Evolutionary conservation across 176 grass and related monocot species (phyloP).

Genomic region (Oryza glumipatula): DNA sequence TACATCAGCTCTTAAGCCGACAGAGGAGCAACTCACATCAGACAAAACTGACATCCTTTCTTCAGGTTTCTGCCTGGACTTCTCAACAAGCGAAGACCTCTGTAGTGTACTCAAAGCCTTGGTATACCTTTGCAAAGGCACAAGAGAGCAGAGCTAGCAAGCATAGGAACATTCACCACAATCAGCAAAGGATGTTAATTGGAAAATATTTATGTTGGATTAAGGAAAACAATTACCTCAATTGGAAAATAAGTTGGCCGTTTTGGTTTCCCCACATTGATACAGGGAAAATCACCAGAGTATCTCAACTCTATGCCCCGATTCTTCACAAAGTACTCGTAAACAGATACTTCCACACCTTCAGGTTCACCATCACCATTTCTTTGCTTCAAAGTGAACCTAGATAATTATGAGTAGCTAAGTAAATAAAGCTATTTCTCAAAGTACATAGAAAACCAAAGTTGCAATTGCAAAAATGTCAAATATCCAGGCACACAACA

Average conservation of each 20-base stretch:
- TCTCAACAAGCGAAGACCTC: conserved; percentile 79
- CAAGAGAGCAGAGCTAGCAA: conserved; percentile 61
- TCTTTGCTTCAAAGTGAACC: conserved; percentile 67
- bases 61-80: conserved; percentile 88
- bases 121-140: conserved; percentile 81
- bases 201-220: background rate
- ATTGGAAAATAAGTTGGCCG: conserved; percentile 74
- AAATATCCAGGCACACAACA: background rate
- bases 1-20: background rate
- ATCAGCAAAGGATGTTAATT: conserved; percentile 8
- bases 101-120: conserved; percentile 72
- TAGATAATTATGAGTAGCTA: conserved; percentile 33
- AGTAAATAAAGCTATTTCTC: background rate
- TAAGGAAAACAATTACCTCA: conserved; percentile 50
- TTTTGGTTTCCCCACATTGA: conserved; percentile 96
- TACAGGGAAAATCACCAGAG: conserved; percentile 75
- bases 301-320: conserved; percentile 63
- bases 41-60: conserved; percentile 75
- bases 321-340: conserved; percentile 71
- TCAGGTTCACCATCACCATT: conserved; percentile 54
- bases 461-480: background rate
- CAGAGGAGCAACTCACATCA: conserved; percentile 49
- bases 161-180: conserved; percentile 18
- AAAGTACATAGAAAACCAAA: background rate
- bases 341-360: conserved; percentile 61